Evolutionary conservation across 805 yeast species (phyloP).

Genomic region (Barnettozyma vustinii): DNA sequence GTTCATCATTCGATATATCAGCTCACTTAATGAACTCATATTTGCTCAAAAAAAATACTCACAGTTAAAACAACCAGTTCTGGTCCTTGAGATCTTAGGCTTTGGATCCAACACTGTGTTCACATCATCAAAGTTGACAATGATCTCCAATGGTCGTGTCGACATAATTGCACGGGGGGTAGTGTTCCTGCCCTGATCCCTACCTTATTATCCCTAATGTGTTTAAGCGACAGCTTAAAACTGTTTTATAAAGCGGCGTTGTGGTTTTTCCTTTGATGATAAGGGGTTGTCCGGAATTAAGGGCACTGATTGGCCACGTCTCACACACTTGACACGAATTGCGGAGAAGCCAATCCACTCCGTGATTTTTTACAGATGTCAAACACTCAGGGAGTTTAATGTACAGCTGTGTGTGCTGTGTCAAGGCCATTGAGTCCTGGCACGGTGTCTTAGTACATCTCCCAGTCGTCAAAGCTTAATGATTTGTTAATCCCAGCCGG

Average conservation of each 20-base stretch:
- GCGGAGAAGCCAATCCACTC: not conserved
- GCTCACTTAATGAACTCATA: not conserved
- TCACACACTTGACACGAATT: not conserved
- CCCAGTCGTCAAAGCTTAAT: no score
- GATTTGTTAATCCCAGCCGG: no score
- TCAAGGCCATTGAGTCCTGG: not conserved
- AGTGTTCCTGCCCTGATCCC: not conserved
- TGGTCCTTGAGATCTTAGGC: slow-evolving; percentile 12
- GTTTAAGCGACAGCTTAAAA: not conserved
- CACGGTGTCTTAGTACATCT: no score
- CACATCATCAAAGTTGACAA: slow-evolving; percentile 4
- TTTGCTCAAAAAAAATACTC: slow-evolving; percentile 3
- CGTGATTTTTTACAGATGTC: not conserved
- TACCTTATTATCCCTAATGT: not conserved
- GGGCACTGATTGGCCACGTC: not conserved
- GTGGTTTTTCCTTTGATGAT: not conserved
- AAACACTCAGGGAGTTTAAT: not conserved
- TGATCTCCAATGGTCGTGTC: slow-evolving; percentile 3
- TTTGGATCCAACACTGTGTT: not conserved
- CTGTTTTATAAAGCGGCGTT: not conserved
- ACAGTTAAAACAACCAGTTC: slow-evolving; percentile 21
- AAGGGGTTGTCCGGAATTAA: not conserved
- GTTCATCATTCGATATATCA: not conserved
- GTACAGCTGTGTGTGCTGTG: not conserved
- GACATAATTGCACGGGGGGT: not conserved